Base-by-base conservation (phyloP, 176 grass and related monocot species). In the Rhynchospora breviuscula region DNA sequence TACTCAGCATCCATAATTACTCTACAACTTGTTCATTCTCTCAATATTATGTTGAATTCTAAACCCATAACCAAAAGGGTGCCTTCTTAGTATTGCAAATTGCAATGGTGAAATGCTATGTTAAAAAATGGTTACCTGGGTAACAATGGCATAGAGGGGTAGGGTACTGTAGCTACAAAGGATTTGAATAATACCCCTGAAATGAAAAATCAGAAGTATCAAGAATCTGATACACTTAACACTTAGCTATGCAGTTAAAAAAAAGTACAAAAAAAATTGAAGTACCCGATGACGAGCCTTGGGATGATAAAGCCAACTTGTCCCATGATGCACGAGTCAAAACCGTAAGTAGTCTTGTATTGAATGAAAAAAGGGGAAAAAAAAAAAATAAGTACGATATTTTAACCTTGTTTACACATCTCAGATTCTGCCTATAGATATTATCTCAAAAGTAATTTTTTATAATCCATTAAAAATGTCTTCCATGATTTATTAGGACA, bases 111-210 rank as follows among this genome's bases (percentile, higher is more conserved):
- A 80, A 82, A 17, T 47, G 68, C 29, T 18, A 59, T 57, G 13
- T 1, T 54, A 13, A 76, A 29, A 3, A 47, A 11, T 6, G 19
- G 21, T 4, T 53, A 98, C 96, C 89, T 98, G 94, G 3, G 92
- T 91, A 19, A 97, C 94, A 71, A 97, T 92, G 1, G 95, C 95
- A 67, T 98, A 98, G 2, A 98, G 86, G 5, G 95, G 93, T 52
- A 98, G 79, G 3, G 93, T 98, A 80, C 89, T 98, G 79, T 98
- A 98, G 87, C 95, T 93, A 84, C 95, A 98, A 29, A 95, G 76
- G 47, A 95, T 54, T 73, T 98, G 92, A 76, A 95, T 86, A 9
- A 95, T 63, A 82, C 14, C 69, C 82, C 95, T 98, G 79, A 56
- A 78, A 86, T 49, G 12, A 65, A 68, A 23, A 63, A 61, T 48